Evolutionary conservation across 768 basidiomycete genomes (phyloP).

Genomic region (Lactarius tabidus): DNA sequence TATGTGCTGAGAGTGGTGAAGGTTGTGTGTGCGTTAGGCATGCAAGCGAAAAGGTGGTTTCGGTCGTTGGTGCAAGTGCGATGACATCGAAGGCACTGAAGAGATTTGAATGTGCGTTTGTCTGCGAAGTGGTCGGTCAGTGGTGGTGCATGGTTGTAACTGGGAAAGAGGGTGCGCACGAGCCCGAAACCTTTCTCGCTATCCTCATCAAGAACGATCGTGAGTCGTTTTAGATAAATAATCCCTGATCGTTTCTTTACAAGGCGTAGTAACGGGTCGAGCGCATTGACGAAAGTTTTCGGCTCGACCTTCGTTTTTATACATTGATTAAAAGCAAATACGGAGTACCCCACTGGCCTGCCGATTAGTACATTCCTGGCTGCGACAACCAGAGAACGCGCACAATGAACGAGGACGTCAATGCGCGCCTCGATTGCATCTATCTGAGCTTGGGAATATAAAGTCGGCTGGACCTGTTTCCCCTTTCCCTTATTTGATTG

Average conservation of each 20-base stretch:
- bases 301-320: conserved; percentile 68
- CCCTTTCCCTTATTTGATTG: conserved; percentile 55
- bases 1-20: conserved; percentile 70
- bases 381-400: conserved; percentile 31
- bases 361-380: conserved; percentile 19
- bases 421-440: conserved; percentile 55
- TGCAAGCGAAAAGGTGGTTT: conserved; percentile 67
- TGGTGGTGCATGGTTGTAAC: not conserved
- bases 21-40: conserved; percentile 78
- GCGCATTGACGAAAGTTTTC: conserved; percentile 61
- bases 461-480: conserved; percentile 40
- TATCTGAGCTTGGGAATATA: conserved; percentile 56
- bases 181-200: conserved; percentile 85
- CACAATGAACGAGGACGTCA: conserved; percentile 70
- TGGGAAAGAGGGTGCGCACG: conserved; percentile 39
- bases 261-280: conserved; percentile 55
- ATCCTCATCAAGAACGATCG: conserved; percentile 75
- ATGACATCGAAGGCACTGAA: conserved; percentile 73
- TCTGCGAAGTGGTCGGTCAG: conserved; percentile 40
- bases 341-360: conserved; percentile 76
- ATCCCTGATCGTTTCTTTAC: conserved; percentile 56
- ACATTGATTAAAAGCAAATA: conserved; percentile 72
- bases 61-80: conserved; percentile 68
- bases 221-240: conserved; percentile 69
- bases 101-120: conserved; percentile 59